Evolutionary conservation across 2,329 filamentous ascomycete species (phyloP).

Genomic region (Thelonectria blattea): DNA sequence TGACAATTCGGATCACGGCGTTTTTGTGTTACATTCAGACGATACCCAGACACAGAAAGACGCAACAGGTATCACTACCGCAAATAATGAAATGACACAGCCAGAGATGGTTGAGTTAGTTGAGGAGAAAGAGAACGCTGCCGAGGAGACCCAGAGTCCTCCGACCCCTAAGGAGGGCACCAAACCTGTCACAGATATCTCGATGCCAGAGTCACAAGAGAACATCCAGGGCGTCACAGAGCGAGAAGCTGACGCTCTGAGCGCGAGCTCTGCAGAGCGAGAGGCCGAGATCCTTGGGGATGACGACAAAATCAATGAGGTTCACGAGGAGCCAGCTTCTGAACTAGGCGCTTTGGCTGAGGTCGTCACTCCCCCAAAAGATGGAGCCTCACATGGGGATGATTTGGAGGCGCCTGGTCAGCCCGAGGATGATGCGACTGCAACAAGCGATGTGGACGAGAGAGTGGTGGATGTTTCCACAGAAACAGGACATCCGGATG

Average conservation of each 20-base stretch:
- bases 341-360: slow-evolving; percentile 1
- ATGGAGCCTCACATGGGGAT: background rate
- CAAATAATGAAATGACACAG: slow-evolving; percentile 22
- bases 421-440: background rate
- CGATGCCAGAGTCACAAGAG: slow-evolving; percentile 29
- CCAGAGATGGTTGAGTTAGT: slow-evolving; percentile 18
- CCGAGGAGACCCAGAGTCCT: background rate
- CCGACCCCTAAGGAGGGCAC: slow-evolving; percentile 17
- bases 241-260: slow-evolving; percentile 8
- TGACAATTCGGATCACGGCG: slow-evolving; percentile 35
- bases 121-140: slow-evolving; percentile 12
- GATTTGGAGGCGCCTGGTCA: background rate
- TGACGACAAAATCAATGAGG: background rate
- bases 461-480: background rate
- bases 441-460: background rate
- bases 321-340: slow-evolving; percentile 8
- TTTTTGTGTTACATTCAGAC: slow-evolving; percentile 39
- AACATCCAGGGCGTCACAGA: slow-evolving; percentile 14
- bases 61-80: slow-evolving; percentile 32
- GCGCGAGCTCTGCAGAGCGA: slow-evolving; percentile 13
- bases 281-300: slow-evolving; percentile 20
- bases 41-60: slow-evolving; percentile 35
- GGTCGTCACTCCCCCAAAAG: background rate
- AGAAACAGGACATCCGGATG: background rate
- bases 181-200: slow-evolving; percentile 28